A percentile compares a stretch with the other conserved stretches of the same genome.
phyloP scores from a whole-genome alignment of 768 basidiomycete genomes.

The Daedalea quercina region DNA sequence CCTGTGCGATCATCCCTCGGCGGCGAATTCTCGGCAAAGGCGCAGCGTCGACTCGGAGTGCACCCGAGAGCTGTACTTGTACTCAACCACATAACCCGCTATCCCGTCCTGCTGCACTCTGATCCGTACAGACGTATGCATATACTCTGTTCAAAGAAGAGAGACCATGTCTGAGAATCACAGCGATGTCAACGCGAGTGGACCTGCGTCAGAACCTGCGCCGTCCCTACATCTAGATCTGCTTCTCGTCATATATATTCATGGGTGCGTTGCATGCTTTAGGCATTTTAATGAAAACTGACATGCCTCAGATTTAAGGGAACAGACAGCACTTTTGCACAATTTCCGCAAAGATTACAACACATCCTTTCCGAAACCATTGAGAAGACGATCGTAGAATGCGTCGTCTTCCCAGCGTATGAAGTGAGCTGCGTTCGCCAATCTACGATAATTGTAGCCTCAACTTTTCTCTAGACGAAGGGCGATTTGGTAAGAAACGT shows the following conservation, averaged over 20 bases:
- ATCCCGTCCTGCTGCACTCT: too few relatives aligned
- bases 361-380: slow-evolving; percentile 70
- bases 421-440: slow-evolving; percentile 42
- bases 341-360: slow-evolving; percentile 74
- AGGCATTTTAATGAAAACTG: neutral
- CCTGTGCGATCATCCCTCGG: neutral
- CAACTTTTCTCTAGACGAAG: slow-evolving; percentile 55
- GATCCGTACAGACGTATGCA: too few relatives aligned
- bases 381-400: slow-evolving; percentile 52
- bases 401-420: slow-evolving; percentile 82
- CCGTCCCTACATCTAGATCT: slow-evolving; percentile 28
- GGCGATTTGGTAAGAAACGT: slow-evolving; percentile 68
- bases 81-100: too few relatives aligned
- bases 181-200: neutral
- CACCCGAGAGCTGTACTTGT: neutral
- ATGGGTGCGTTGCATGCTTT: slow-evolving; percentile 47
- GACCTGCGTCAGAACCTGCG: neutral
- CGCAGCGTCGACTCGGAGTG: neutral
- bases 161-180: too few relatives aligned
- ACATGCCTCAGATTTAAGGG: slow-evolving; percentile 41
- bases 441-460: neutral
- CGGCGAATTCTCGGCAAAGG: neutral
- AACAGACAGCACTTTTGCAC: slow-evolving; percentile 63
- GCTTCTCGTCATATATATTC: slow-evolving; percentile 70
- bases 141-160: too few relatives aligned